Evolutionary conservation across 2,329 filamentous ascomycete species (phyloP), one percentile per base, ranked within the genome.

Genomic region (Cladorrhinum sp.): DNA sequence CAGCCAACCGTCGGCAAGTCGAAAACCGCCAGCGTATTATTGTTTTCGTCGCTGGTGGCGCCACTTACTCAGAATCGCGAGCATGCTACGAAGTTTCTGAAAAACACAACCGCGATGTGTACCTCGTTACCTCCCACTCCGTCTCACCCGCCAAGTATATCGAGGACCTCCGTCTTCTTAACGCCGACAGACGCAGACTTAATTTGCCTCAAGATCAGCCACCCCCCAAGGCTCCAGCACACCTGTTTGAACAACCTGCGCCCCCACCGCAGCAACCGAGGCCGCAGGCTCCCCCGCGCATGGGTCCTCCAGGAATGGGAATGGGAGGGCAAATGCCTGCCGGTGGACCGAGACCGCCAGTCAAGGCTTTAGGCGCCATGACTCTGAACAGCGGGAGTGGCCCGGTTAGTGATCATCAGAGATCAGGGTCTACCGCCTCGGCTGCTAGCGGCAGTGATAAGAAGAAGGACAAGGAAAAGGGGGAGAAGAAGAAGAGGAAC

Each of bases 41-140:
- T 61, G 88, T 98, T 16, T 98, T 96, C 73, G 89, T 98, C 83
- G 95, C 93, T 1, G 95, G 95, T 52, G 95, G 95, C 50, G 95
- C 95, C 20, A 98, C 95, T 0, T 96, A 93, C 73, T 92, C 91
- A 4, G 95, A 99, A 76, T 84, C 91, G 29, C 86, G 95, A 25
- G 84, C 87, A 12, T 99, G 95, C 76, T 98, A 98, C 72, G 92
- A 97, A 69, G 79, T 93, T 24, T 89, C 91, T 2, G 83, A 87
- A 56, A 79, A 86, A 54, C 86, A 86, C 51, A 86, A 85, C 56
- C 86, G 89, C 65, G 95, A 99, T 68, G 79, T 98, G n/a, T 91
- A 96, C 72, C 84, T 99, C 4, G 85, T 89, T 18, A 95, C 91
- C 0, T 93, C 90, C 23, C 95, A 99, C 72, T 97, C 99, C 93